Percentiles rank a stretch among this genome's conserved stretches.
These are phyloP conservation scores for Phytopythium kandeliae DNA, from an alignment of 352 stramenopile genomes.

Conservation along the genomic window DNA sequence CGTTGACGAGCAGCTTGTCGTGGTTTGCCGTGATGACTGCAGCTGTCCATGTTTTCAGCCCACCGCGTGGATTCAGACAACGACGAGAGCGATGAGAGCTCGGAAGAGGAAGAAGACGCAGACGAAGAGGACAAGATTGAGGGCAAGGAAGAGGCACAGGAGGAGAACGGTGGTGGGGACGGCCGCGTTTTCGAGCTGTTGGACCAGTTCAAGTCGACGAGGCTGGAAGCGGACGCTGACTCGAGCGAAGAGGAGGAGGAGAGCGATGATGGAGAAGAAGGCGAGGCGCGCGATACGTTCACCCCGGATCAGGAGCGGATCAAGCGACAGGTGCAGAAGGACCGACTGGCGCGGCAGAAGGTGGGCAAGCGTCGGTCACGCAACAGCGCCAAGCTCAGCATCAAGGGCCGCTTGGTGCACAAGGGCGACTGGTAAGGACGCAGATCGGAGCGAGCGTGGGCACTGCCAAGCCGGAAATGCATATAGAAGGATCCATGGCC, in stretches of 20 bases:
- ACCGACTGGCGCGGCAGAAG: conserved; percentile 55
- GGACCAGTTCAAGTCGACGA: conserved; percentile 28
- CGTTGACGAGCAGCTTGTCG: background rate
- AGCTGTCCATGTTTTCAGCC: conserved; percentile 82
- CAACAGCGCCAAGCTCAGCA: conserved; percentile 79
- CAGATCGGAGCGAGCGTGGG: background rate
- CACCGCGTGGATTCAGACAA: conserved; percentile 41
- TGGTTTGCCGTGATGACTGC: background rate
- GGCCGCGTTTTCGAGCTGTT: conserved; percentile 11
- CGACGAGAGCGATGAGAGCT: conserved; percentile 25
- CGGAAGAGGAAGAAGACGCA: too few species aligned
- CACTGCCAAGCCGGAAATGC: background rate
- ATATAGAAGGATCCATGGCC: background rate
- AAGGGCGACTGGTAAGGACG: conserved; percentile 66
- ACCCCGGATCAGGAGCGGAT: conserved; percentile 66
- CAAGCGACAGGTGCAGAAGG: conserved; percentile 76
- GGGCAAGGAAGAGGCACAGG: conserved; percentile 26
- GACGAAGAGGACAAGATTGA: too few species aligned
- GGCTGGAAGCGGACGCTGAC: conserved; percentile 12
- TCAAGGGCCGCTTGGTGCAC: conserved; percentile 82
- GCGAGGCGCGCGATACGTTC: conserved; percentile 32
- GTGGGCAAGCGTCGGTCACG: conserved; percentile 58
- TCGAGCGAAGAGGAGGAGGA: conserved; percentile 19
- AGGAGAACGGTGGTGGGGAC: conserved; percentile 28
- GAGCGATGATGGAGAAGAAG: conserved; percentile 23